Evolutionary conservation across 2,329 filamentous ascomycete genomes (phyloP).

Genomic region (Paraphaeosphaeria minitans): DNA sequence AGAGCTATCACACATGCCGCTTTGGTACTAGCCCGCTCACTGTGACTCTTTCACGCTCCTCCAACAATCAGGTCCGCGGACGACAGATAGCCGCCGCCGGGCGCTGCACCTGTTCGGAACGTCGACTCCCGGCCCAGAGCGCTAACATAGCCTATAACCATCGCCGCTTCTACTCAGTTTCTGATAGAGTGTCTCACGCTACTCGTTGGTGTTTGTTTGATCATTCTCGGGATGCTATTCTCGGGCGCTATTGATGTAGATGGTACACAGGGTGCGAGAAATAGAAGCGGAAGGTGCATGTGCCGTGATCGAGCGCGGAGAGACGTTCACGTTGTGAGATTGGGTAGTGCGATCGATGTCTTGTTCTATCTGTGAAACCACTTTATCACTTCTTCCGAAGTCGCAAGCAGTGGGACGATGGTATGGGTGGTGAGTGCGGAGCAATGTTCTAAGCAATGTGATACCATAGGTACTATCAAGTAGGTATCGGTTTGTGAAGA

Average conservation of each 20-base stretch:
- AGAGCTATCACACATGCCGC: not conserved
- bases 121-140: not conserved
- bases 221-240: not conserved
- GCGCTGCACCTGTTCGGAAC: constrained; percentile 5
- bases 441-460: no score
- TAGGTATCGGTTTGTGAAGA: no score
- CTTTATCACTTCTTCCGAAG: not conserved
- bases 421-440: not conserved
- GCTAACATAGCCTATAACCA: not conserved
- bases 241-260: not conserved
- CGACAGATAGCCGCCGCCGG: constrained; percentile 10
- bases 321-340: not conserved
- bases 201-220: no score
- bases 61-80: constrained; percentile 1
- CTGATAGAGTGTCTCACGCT: not conserved
- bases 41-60: no score
- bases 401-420: not conserved
- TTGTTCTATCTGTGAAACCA: not conserved
- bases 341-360: not conserved
- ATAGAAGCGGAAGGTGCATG: not conserved
- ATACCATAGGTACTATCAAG: no score
- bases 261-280: not conserved
- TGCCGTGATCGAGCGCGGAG: not conserved
- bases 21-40: no score
- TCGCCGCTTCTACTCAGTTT: not conserved